These are phyloP conservation scores for Vaccinium myrtillus DNA, from an alignment of 148 eudicot genomes.

Conservation along the genomic window DNA sequence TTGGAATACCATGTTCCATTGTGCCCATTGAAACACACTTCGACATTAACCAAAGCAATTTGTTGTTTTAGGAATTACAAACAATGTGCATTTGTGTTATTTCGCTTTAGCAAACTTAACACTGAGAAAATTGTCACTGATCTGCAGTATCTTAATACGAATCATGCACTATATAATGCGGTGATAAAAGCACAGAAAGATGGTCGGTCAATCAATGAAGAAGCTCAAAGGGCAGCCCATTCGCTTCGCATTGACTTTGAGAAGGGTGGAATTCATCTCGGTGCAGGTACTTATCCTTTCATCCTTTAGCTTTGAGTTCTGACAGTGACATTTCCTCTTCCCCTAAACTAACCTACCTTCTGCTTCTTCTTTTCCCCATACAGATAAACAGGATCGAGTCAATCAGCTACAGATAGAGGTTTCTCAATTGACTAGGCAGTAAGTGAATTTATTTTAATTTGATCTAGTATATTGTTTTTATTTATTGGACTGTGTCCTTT, in stretches of 20 bases:
- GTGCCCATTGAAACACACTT: not conserved
- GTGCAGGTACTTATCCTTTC: slow-evolving; percentile 47
- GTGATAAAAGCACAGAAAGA: slow-evolving; percentile 78
- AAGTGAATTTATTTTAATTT: slow-evolving; percentile 30
- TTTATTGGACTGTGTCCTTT: not conserved
- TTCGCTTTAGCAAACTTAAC: not conserved
- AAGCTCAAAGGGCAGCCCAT: slow-evolving; percentile 77
- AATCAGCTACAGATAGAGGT: slow-evolving; percentile 68
- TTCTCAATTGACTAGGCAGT: slow-evolving; percentile 63
- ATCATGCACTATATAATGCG: slow-evolving; percentile 69
- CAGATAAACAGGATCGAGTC: slow-evolving; percentile 76
- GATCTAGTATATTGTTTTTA: not conserved
- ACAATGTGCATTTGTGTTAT: not conserved
- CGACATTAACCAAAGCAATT: not conserved
- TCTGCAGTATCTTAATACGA: slow-evolving; percentile 75
- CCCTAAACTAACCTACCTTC: not conserved
- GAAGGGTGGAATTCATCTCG: slow-evolving; percentile 96
- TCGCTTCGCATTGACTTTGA: slow-evolving; percentile 81
- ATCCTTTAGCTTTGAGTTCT: slow-evolving; percentile 14
- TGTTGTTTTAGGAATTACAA: not conserved
- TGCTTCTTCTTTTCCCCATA: slow-evolving; percentile 12
- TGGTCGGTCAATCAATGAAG: slow-evolving; percentile 38
- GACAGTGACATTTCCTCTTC: not conserved
- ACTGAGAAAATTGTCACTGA: not conserved
- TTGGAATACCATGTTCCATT: not conserved